Evolutionary conservation across 805 yeast species (phyloP).

Genomic region (Priceomyces haplophilus): DNA sequence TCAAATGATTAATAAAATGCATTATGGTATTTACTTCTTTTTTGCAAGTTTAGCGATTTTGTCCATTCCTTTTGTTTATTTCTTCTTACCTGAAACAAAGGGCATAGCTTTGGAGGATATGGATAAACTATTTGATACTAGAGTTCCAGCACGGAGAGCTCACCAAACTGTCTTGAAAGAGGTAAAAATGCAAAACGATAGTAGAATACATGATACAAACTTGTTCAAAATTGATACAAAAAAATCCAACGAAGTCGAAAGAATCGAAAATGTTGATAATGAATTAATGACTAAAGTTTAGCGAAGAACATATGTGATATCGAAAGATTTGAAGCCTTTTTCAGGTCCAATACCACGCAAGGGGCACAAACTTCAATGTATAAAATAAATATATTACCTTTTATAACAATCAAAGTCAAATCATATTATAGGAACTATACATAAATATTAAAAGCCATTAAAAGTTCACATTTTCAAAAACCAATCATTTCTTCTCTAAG

Average conservation of each 20-base stretch:
- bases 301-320: background rate
- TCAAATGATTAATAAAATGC: constrained; percentile 33
- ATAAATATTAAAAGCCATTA: background rate
- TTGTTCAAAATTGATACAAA: constrained; percentile 21
- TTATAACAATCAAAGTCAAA: constrained; percentile 1
- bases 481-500: constrained; percentile 24
- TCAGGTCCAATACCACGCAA: too few relatives aligned
- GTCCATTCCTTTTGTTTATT: constrained; percentile 36
- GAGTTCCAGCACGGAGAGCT: constrained; percentile 23
- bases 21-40: constrained; percentile 36
- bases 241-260: constrained; percentile 17
- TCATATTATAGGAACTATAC: background rate
- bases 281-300: background rate
- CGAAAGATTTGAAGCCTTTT: background rate
- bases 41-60: constrained; percentile 33
- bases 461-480: background rate
- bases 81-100: constrained; percentile 37
- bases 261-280: constrained; percentile 12
- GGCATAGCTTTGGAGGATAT: constrained; percentile 32
- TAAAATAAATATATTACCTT: background rate
- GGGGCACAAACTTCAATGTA: background rate
- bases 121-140: constrained; percentile 21
- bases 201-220: constrained; percentile 11
- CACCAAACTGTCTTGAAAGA: constrained; percentile 16
- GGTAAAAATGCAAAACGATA: constrained; percentile 11